Conservation (phyloP, 306 rosid species). For the Begonia loranthoides region DNA sequence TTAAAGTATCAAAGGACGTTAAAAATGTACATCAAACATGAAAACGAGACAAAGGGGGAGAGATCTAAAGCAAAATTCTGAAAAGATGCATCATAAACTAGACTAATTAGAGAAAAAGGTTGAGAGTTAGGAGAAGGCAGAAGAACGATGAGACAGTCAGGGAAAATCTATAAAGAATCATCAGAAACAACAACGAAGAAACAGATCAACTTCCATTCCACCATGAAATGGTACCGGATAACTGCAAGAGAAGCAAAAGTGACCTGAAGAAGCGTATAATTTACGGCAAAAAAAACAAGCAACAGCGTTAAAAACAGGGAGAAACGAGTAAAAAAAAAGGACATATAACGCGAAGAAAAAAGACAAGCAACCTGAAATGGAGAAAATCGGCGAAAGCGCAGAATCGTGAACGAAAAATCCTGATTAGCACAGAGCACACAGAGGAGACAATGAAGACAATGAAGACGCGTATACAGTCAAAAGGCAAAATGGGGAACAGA, state of each 20-base stretch:
- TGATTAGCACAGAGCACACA: slow-evolving; percentile 5
- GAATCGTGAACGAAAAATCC: slow-evolving; percentile 5
- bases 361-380: neutral
- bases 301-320: neutral
- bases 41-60: too few relatives aligned
- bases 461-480: slow-evolving; percentile 21
- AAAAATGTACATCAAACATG: too few relatives aligned
- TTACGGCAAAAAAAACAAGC: neutral
- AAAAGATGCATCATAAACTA: too few relatives aligned
- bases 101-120: too few relatives aligned
- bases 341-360: slow-evolving; percentile 20
- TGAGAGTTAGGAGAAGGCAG: too few relatives aligned
- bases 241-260: neutral
- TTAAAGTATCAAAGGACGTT: neutral
- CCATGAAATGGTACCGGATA: too few relatives aligned
- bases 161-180: too few relatives aligned
- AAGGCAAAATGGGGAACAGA: slow-evolving; percentile 28
- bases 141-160: too few relatives aligned
- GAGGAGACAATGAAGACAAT: slow-evolving; percentile 20
- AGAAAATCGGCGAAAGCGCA: slow-evolving; percentile 4
- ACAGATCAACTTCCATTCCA: too few relatives aligned
- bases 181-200: too few relatives aligned
- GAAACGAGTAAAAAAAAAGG: neutral
- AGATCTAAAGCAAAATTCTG: too few relatives aligned
- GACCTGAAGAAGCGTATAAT: neutral